Evolutionary conservation across 2,329 filamentous ascomycete genomes (phyloP), one percentile per base, ranked within the genome.

Genomic region (Fusarium sp.): DNA sequence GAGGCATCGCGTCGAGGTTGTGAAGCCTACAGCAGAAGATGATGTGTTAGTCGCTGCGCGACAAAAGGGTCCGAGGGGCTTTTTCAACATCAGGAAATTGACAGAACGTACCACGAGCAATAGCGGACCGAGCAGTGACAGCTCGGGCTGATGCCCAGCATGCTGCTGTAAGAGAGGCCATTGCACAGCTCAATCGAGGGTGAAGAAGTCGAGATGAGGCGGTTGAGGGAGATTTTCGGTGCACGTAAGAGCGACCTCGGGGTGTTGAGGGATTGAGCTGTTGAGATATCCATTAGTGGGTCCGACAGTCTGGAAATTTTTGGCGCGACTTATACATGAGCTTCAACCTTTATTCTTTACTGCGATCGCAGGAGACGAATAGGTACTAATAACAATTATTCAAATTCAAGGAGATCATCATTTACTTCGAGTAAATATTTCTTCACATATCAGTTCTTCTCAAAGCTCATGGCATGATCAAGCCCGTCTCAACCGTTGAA

Each of bases 151-250:
- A 91, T 75, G 90, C 82, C 79, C 91, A 90, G 82, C 88, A 91
- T 79, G 87, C 89, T 80, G 88, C 85, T 80, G 87, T 86, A 79
- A 93, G 84, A 78, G 91, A 92, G 81, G 91, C 90, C 91, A 93
- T 93, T 77, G 78, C 72, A 63, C 68, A 76, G 71, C 71, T 72
- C 76, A 72, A 79, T 79, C 77, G 71, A 70, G 55, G 47, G 47
- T 30, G 65, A 67, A 70, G 76, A 77, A 78, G 53, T 56, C 62
- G 55, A 62, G 64, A 63, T 61, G 57, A 61, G 56, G 64, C 50
- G 69, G 50, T 36, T 51, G 60, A 68, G 50, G 61, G 68, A 73
- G 66, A 42, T 61, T 66, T 65, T 67, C 58, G 61, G 71, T 65
- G 57, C 68, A 74, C 59, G 72, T 61, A 73, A 65, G 73, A 73